A percentile compares a stretch with the other conserved stretches of the same genome.
Evolutionary conservation across 192 early-diverging fungal genomes (phyloP).

Genomic region (Gamsiella multidivaricata): DNA sequence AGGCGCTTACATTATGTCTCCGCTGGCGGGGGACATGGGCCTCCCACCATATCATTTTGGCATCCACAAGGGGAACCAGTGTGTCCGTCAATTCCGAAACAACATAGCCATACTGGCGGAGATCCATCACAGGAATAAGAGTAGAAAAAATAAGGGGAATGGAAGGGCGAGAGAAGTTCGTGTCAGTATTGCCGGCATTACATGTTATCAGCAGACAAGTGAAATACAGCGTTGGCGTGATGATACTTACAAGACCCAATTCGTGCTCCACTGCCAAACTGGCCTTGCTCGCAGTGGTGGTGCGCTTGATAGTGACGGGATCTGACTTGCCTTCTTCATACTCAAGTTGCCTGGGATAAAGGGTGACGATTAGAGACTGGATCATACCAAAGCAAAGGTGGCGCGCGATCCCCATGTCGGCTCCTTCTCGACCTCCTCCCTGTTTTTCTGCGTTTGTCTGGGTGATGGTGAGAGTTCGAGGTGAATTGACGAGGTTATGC

Average conservation of each 20-base stretch:
- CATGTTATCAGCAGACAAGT: background rate
- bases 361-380: constrained; percentile 37
- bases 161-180: background rate
- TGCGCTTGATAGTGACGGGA: constrained; percentile 24
- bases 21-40: constrained; percentile 39
- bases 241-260: constrained; percentile 27
- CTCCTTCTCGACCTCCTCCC: too few relatives aligned
- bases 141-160: constrained; percentile 5
- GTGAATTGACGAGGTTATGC: too few relatives aligned
- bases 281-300: constrained; percentile 31
- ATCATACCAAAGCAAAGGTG: constrained; percentile 56
- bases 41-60: constrained; percentile 49
- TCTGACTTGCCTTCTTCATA: constrained; percentile 49
- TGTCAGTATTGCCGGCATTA: constrained; percentile 6
- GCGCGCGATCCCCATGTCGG: background rate
- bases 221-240: background rate
- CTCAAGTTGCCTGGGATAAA: constrained; percentile 49
- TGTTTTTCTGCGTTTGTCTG: background rate
- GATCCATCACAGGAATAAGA: constrained; percentile 2
- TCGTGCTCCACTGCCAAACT: constrained; percentile 48
- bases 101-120: constrained; percentile 40
- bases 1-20: constrained; percentile 26
- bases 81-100: constrained; percentile 46
- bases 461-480: background rate
- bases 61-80: constrained; percentile 34